Evolutionary conservation across 106 monocot genomes (phyloP).

Genomic region (Dendrobium catenatum): DNA sequence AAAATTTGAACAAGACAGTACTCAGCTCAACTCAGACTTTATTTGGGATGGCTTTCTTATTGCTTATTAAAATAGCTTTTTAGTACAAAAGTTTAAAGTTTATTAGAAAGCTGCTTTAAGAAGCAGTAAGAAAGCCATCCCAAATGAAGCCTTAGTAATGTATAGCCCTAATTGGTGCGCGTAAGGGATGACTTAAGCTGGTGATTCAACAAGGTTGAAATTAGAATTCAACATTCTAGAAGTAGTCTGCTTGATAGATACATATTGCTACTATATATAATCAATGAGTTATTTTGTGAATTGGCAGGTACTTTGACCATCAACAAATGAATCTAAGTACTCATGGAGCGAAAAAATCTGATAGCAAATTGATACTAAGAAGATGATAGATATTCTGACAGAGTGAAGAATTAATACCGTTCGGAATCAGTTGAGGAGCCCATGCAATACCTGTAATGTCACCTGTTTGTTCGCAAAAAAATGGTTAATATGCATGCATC

Average conservation of each 20-base stretch:
- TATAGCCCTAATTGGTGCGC: neutral
- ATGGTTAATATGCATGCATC: neutral
- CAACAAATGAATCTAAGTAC: neutral
- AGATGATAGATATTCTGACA: neutral
- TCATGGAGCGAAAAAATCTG: neutral
- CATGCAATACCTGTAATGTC: constrained; percentile 77
- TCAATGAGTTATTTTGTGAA: neutral
- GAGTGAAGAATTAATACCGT: constrained; percentile 31
- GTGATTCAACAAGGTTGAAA: neutral
- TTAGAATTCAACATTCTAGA: neutral
- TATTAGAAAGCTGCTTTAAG: too few relatives aligned
- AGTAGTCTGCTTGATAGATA: neutral
- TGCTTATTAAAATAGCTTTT: too few relatives aligned
- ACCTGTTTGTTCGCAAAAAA: constrained; percentile 32
- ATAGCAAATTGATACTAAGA: neutral
- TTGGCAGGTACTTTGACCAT: neutral
- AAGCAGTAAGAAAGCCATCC: too few relatives aligned
- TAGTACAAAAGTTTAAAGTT: too few relatives aligned
- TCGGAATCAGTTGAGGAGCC: constrained; percentile 56
- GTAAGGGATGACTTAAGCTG: neutral
- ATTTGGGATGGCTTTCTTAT: too few relatives aligned
- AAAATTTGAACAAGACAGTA: too few relatives aligned
- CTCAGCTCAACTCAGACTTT: too few relatives aligned
- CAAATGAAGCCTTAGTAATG: too few relatives aligned
- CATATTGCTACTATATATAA: neutral